A percentile compares a stretch with the other conserved stretches of the same genome.
Conservation (phyloP, 768 basidiomycete species). For the Psilocybe cubensis region DNA sequence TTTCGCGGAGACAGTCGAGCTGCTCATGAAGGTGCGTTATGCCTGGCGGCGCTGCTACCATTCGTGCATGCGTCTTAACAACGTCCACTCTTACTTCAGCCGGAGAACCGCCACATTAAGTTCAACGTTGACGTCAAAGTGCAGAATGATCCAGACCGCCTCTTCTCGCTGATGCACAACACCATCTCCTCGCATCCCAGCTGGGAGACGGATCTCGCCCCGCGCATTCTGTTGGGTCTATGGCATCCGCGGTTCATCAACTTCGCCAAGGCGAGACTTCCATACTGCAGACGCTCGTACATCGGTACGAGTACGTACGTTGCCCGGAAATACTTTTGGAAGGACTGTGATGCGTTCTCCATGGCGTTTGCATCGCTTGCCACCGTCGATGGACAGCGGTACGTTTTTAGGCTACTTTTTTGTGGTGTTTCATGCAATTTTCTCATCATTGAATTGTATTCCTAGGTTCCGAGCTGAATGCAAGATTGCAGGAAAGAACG, state of each 20-base stretch:
- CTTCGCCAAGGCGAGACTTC: slow-evolving; percentile 74
- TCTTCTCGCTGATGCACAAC: slow-evolving; percentile 79
- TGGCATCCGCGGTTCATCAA: slow-evolving; percentile 92
- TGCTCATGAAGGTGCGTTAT: slow-evolving; percentile 71
- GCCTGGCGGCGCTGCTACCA: background rate
- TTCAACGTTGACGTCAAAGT: slow-evolving; percentile 94
- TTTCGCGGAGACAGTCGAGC: slow-evolving; percentile 79
- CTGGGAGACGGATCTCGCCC: slow-evolving; percentile 80
- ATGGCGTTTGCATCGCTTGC: slow-evolving; percentile 77
- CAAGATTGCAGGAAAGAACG: slow-evolving; percentile 73
- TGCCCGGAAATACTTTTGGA: slow-evolving; percentile 89
- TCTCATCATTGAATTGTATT: slow-evolving; percentile 4
- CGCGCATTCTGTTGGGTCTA: slow-evolving; percentile 78
- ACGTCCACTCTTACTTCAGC: slow-evolving; percentile 36
- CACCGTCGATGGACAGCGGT: slow-evolving; percentile 74
- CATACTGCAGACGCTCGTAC: slow-evolving; percentile 84
- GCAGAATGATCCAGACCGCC: slow-evolving; percentile 86
- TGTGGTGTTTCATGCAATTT: slow-evolving; percentile 1
- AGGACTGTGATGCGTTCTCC: slow-evolving; percentile 84
- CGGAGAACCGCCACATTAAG: slow-evolving; percentile 74
- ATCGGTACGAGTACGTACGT: slow-evolving; percentile 76
- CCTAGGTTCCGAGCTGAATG: slow-evolving; percentile 81
- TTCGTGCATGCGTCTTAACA: background rate
- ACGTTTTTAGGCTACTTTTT: slow-evolving; percentile 26
- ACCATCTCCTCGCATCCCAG: slow-evolving; percentile 63